A percentile compares a stretch with the other conserved stretches of the same genome.
Conservation (phyloP, 495 filamentous ascomycete genomes). For the Choiromyces venosus region DNA sequence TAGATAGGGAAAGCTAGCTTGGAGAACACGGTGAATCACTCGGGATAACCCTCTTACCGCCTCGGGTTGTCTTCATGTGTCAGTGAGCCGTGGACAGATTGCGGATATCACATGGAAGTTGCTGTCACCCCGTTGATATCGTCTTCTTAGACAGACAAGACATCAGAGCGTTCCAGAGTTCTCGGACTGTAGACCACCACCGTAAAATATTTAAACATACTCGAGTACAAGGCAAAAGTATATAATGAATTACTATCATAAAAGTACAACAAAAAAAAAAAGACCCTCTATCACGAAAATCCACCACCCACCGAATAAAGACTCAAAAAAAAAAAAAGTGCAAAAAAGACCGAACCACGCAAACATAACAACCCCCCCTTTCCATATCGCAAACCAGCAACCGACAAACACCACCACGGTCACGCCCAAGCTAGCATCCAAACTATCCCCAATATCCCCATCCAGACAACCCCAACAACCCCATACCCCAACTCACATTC, state of each 20-base stretch:
- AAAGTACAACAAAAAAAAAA: not conserved
- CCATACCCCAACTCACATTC: not conserved
- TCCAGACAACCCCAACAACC: not conserved
- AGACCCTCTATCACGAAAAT: not conserved
- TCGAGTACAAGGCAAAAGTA: not conserved
- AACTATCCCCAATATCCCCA: not conserved
- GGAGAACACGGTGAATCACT: not conserved
- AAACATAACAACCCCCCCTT: not conserved
- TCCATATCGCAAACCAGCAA: not conserved
- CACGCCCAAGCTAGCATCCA: not conserved
- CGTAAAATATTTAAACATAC: not conserved
- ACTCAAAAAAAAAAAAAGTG: not conserved
- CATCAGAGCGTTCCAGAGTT: not conserved
- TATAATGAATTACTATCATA: not conserved
- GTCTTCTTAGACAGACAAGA: not conserved
- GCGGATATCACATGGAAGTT: not conserved
- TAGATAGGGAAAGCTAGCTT: not conserved
- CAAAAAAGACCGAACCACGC: not conserved
- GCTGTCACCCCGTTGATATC: not conserved
- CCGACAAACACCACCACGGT: not conserved
- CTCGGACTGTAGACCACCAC: not conserved
- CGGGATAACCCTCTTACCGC: not conserved
- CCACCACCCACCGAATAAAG: not conserved
- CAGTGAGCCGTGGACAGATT: not conserved
- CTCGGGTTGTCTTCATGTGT: not conserved